Base-by-base conservation (phyloP, 257 asterid genomes). In the Przewalskia tangutica region DNA sequence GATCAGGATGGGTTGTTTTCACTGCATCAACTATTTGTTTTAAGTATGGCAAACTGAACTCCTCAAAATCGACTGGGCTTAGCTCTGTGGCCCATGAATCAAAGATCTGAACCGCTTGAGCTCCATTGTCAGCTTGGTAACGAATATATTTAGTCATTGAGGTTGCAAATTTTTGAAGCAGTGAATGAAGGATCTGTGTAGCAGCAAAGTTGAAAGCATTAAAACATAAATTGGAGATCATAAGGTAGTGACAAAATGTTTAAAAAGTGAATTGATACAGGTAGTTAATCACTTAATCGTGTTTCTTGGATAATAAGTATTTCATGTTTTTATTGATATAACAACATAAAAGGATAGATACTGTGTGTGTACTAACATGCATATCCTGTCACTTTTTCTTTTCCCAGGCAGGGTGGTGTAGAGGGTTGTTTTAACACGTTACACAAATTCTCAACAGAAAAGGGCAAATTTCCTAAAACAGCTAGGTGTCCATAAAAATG, bases 21-120 rank as follows among this genome's bases (percentile, higher is more conserved):
- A 96, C 98, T 0, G 94, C 87, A 11, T 91, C 97, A 32, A 96
- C 98, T 2, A 96, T 94, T 80, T 83, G 94, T 82, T 91, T 93
- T 70, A 96, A 56, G 87, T 96, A 96, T 38, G 98, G 99, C 59
- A 96, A 88, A 77, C 99, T 96, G 89, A 96, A 96, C 89, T 93
- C 97, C 83, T 96, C 99, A 60, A 96, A 96, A 81, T 96, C 98
- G 0, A 92, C 93, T 0, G 99, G 99, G 89, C 98, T 94, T 18
- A 96, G 97, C 77, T 96, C 98, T 1, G 99, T 96, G 68, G 99
- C 99, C 98, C 99, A 96, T 16, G 99, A 96, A 85, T 96, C 99
- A 42, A 96, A 96, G n/a, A 96, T 96, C 84, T 96, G 99, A 42
- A 96, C 98, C 12, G 98, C 99, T 85, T 96, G 99, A 73, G 99